Evolutionary conservation across 495 filamentous ascomycete genomes (phyloP).

Genomic region (Apodospora peruviana): DNA sequence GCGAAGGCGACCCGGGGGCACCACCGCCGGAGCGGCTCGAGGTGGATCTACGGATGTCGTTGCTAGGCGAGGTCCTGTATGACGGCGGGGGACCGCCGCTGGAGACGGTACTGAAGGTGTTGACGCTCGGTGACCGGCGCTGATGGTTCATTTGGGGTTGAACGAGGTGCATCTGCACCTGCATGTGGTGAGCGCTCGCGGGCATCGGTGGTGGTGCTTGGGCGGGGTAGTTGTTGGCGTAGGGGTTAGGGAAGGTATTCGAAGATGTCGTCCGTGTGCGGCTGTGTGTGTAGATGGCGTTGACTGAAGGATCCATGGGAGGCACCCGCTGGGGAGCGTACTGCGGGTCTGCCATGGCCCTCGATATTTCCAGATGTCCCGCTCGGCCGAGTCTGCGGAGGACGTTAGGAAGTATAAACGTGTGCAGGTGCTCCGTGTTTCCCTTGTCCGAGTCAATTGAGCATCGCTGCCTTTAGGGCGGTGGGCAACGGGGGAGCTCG

Average conservation of each 20-base stretch:
- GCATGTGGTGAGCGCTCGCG: constrained; percentile 2
- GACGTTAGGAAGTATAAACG: too few relatives aligned
- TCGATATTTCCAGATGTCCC: too few relatives aligned
- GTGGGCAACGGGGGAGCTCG: too few relatives aligned
- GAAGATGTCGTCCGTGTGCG: constrained; percentile 58
- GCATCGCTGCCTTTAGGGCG: too few relatives aligned
- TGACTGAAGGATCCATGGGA: constrained; percentile 30
- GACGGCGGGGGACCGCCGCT: constrained; percentile 45
- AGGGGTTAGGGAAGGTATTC: constrained; percentile 41
- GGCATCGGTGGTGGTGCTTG: background rate
- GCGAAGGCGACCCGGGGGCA: constrained; percentile 40
- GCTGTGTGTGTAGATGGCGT: constrained; percentile 40
- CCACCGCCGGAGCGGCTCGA: constrained; percentile 66
- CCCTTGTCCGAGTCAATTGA: too few relatives aligned
- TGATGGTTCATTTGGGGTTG: constrained; percentile 39
- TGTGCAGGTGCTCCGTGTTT: too few relatives aligned
- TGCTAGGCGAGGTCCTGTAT: constrained; percentile 45
- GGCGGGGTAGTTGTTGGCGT: constrained; percentile 17
- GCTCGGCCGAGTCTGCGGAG: constrained; percentile 13
- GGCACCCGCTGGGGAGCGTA: constrained; percentile 24
- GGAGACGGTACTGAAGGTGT: constrained; percentile 63
- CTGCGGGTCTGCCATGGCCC: constrained; percentile 19
- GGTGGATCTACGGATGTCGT: constrained; percentile 65
- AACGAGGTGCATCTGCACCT: constrained; percentile 31
- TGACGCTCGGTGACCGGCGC: constrained; percentile 65